Conservation (phyloP, 2,329 filamentous ascomycete species). For the Sclerotinia minor region DNA sequence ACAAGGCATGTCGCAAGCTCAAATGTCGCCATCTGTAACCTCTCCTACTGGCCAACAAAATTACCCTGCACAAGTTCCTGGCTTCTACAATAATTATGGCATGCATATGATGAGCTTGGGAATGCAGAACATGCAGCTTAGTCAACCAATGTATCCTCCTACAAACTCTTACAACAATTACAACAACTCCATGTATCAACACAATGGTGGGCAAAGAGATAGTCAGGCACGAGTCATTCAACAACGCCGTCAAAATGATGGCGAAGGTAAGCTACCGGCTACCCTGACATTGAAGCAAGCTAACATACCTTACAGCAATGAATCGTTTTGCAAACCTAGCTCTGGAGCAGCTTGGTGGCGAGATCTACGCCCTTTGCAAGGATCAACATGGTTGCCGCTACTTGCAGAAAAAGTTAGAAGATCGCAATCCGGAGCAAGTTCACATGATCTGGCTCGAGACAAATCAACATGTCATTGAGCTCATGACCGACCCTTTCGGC, state of each 20-base stretch:
- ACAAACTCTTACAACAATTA: constrained; percentile 53
- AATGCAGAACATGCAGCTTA: constrained; percentile 66
- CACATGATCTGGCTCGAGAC: constrained; percentile 95
- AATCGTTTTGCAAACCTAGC: constrained; percentile 82
- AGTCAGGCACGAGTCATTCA: constrained; percentile 75
- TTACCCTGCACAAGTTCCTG: constrained; percentile 34
- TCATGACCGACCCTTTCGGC: constrained; percentile 99
- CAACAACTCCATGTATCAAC: constrained; percentile 33
- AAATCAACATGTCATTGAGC: constrained; percentile 87
- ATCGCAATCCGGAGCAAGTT: constrained; percentile 77
- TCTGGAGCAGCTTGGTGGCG: constrained; percentile 75
- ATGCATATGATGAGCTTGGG: constrained; percentile 66
- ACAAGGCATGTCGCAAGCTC: constrained; percentile 40
- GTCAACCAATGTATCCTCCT: constrained; percentile 53
- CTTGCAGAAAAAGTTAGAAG: constrained; percentile 95
- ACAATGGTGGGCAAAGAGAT: constrained; percentile 60
- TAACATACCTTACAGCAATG: constrained; percentile 52
- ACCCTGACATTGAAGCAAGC: constrained; percentile 7
- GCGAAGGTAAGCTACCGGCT: constrained; percentile 56
- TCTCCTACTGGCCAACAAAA: constrained; percentile 37
- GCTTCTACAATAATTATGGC: constrained; percentile 44
- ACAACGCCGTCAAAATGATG: constrained; percentile 72
- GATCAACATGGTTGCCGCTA: constrained; percentile 98
- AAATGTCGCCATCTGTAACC: constrained; percentile 34
- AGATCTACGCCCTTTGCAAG: constrained; percentile 90